Evolutionary conservation across 2,329 filamentous ascomycete genomes (phyloP).

Genomic region (Colletotrichum eleusines): DNA sequence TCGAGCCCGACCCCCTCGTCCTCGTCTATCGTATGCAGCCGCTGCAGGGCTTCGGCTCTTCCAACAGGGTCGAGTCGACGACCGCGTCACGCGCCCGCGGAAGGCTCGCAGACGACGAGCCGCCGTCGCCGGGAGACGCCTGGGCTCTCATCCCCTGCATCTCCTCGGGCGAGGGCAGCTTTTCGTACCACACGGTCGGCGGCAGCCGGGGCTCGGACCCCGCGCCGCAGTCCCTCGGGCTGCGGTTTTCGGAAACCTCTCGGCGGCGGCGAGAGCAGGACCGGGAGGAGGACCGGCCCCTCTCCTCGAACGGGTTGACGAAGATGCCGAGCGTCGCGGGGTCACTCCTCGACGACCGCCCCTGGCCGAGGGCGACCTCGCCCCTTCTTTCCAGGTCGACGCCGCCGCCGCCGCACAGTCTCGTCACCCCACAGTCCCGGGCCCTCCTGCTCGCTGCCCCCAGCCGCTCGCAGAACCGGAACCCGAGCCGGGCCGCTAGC

Average conservation of each 20-base stretch:
- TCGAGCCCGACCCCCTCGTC: background rate
- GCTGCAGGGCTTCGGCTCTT: background rate
- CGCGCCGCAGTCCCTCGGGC: background rate
- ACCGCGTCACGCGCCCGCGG: background rate
- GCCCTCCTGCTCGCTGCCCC: no score
- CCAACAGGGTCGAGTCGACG: background rate
- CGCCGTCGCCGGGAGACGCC: background rate
- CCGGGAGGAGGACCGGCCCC: background rate
- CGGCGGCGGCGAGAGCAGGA: no score
- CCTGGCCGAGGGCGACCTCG: background rate
- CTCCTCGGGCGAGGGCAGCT: background rate
- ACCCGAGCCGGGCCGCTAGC: background rate
- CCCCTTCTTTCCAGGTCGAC: background rate
- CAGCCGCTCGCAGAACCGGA: background rate
- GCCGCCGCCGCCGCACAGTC: background rate
- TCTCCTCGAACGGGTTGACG: background rate
- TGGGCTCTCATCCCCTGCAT: background rate
- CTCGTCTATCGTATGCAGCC: conserved; percentile 4
- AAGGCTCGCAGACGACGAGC: background rate
- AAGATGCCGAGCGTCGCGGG: background rate
- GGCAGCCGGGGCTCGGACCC: no score
- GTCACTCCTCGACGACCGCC: no score
- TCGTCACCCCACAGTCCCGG: no score
- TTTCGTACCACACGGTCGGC: background rate
- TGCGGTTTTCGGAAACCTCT: background rate